Evolutionary conservation across 768 basidiomycete species (phyloP).

Genomic region (Mycena albidolilacea): DNA sequence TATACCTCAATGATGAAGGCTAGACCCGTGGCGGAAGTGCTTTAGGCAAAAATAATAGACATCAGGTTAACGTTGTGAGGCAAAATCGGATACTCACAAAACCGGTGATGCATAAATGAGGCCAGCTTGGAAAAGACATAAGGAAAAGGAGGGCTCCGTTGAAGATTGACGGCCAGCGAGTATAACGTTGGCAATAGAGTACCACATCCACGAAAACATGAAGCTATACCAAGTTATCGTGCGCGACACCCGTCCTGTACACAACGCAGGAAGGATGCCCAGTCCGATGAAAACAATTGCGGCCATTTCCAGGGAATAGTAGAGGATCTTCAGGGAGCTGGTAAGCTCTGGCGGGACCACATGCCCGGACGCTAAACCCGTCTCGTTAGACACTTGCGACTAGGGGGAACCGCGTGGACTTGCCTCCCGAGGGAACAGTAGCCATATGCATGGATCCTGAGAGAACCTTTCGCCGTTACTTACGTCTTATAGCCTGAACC

Average conservation of each 20-base stretch:
- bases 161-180: constrained; percentile 24
- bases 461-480: not conserved
- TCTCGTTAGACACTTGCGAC: not conserved
- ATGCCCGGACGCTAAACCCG: not conserved
- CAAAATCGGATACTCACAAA: constrained; percentile 10
- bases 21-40: constrained; percentile 3
- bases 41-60: not conserved
- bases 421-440: not conserved
- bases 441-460: not conserved
- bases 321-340: not conserved
- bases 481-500: not conserved
- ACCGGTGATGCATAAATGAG: constrained; percentile 32
- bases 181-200: constrained; percentile 16
- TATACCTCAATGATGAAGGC: constrained; percentile 10
- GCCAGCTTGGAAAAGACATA: constrained; percentile 25
- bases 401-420: not conserved
- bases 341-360: not conserved
- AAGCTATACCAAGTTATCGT: constrained; percentile 30
- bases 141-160: constrained; percentile 1
- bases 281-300: constrained; percentile 14
- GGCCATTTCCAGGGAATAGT: constrained; percentile 6
- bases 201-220: constrained; percentile 33
- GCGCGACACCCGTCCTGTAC: constrained; percentile 18
- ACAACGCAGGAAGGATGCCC: constrained; percentile 23
- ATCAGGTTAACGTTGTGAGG: not conserved